Percentiles rank a stretch among this genome's conserved stretches.
These are phyloP conservation scores for Alternaria triticina DNA, from an alignment of 2,329 filamentous ascomycete genomes.

Conservation along the genomic window DNA sequence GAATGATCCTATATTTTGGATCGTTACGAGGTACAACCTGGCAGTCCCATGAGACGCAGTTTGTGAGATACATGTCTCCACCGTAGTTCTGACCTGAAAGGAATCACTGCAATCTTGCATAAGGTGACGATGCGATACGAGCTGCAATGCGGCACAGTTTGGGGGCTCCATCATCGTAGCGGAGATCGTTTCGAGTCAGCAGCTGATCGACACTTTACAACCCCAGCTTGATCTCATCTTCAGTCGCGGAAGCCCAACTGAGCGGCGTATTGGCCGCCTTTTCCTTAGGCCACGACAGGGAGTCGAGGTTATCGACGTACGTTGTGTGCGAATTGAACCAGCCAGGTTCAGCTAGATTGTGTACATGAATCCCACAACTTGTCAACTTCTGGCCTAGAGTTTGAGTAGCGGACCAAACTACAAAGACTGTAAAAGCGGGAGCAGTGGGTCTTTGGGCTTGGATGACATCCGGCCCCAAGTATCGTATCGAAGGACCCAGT, in stretches of 20 bases:
- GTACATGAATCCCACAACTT: background rate
- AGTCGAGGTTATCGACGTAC: background rate
- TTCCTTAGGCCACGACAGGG: background rate
- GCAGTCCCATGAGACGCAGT: background rate
- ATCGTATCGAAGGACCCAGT: background rate
- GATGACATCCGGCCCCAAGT: background rate
- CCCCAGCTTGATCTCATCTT: background rate
- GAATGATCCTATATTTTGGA: background rate
- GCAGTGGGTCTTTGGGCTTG: background rate
- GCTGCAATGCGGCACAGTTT: conserved; percentile 6
- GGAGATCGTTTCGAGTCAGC: background rate
- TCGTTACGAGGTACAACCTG: background rate
- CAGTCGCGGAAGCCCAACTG: background rate
- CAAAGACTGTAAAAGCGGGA: background rate
- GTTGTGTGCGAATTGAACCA: background rate
- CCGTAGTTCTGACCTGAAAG: background rate
- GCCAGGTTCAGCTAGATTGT: background rate
- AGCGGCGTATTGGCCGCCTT: background rate
- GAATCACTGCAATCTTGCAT: background rate
- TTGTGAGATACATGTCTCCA: background rate
- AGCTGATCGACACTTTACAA: background rate
- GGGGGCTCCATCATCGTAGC: background rate
- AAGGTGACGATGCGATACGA: background rate
- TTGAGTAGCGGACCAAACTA: background rate
- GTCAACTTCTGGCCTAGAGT: background rate